Base-by-base conservation (phyloP, 208 protist genomes). In the Crithidia fasciculata region DNA sequence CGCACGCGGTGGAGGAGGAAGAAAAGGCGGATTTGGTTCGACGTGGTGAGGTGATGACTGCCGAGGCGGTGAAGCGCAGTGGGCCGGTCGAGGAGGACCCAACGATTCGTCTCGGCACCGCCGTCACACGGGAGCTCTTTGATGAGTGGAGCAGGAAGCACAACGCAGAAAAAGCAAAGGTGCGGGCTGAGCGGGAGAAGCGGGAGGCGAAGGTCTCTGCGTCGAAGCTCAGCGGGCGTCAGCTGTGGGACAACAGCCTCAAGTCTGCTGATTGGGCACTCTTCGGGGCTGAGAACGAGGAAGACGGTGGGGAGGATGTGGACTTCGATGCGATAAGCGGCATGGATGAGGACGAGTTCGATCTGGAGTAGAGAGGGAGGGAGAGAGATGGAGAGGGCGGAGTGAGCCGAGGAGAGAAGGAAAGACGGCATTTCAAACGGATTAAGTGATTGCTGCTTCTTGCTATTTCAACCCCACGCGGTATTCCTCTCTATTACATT, bases 241-340 rank as follows among this genome's bases (percentile, higher is more conserved):
- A 95, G 82, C 75, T 96, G 68, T 96, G 92, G 92, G 92, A 95
- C 71, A 87, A 71, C 58, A 88, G 88, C 36, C 76, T 96, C 37
- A 81, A 83, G 65, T 78, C 73, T 28, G 80, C 90, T 0, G 92
- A 96, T 59, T 96, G 92, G 92, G 84, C 87, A 3, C 79, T 96
- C 28, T 96, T 96, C 77, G 77, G 65, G 8, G 78, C 52, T 8
- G 86, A 85, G 15, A 73, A 18, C 12, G 82, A 72, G 18, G 81
- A 80, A 12, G 90, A 87, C n/a, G 87, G 64, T 19, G 92, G 72
- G 40, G 88, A 92, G 57, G 87, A 95, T 67, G 87, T 92, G 7
- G 89, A 94, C 69, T 94, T 92, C 36, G 82, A 83, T 50, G 72
- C 65, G 0, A 18, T 87, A 5, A 58, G 69, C 2, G 81, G 78